Conservation (phyloP, 371 early-diverging fungal species). For the Rhizopus arrhizus region DNA sequence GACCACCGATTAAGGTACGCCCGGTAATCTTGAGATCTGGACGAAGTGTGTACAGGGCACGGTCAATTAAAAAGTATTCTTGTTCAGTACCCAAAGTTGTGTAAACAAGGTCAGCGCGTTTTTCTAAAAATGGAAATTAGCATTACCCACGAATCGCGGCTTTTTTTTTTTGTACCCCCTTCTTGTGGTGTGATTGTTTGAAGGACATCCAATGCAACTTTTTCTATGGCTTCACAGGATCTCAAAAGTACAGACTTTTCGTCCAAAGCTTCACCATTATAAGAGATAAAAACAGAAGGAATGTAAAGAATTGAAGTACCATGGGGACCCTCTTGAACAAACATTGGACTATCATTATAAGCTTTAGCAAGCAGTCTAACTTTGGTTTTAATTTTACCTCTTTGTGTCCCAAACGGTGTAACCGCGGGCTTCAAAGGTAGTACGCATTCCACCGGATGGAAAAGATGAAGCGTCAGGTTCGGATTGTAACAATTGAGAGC, state of each 20-base stretch:
- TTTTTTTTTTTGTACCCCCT: conserved; percentile 31
- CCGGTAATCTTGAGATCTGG: conserved; percentile 97
- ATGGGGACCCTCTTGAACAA: conserved; percentile 90
- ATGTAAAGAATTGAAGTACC: conserved; percentile 90
- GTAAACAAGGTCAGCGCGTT: conserved; percentile 74
- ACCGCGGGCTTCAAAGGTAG: conserved; percentile 98
- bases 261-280: conserved; percentile 98
- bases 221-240: conserved; percentile 84
- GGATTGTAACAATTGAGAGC: conserved; percentile 94
- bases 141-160: too few relatives aligned
- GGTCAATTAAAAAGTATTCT: conserved; percentile 97
- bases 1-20: conserved; percentile 89
- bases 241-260: conserved; percentile 96
- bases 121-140: neutral
- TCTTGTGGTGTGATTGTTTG: conserved; percentile 68
- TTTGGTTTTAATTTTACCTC: conserved; percentile 35
- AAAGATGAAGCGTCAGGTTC: conserved; percentile 99
- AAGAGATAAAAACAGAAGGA: conserved; percentile 97
- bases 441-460: conserved; percentile 97
- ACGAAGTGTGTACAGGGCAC: conserved; percentile 85
- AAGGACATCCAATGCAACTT: conserved; percentile 78
- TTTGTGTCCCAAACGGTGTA: conserved; percentile 98
- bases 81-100: conserved; percentile 97
- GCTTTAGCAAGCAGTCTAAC: neutral
- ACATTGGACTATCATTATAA: conserved; percentile 80